phyloP scores from a whole-genome alignment of 2,329 filamentous ascomycete species.

The Cyphellophora europaea region DNA sequence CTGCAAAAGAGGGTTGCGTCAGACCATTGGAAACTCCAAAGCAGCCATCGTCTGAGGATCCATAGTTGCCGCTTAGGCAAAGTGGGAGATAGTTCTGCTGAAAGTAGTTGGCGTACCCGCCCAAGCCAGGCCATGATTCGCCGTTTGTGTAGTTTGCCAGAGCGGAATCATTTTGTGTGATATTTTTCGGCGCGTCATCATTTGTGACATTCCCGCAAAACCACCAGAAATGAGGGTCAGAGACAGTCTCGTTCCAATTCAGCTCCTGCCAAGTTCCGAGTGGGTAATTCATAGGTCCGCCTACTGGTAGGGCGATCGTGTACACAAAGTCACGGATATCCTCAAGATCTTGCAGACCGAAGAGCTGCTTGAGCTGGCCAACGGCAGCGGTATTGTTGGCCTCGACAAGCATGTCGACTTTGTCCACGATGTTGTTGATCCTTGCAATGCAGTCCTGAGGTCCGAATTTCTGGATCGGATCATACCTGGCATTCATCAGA shows the following conservation, averaged over 20 bases:
- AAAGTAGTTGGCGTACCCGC: constrained; percentile 44
- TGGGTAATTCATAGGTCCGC: constrained; percentile 40
- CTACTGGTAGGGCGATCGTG: constrained; percentile 39
- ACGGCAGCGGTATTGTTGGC: constrained; percentile 34
- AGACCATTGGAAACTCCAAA: constrained; percentile 24
- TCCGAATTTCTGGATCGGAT: constrained; percentile 40
- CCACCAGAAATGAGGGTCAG: constrained; percentile 39
- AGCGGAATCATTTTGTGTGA: constrained; percentile 35
- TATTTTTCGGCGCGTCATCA: constrained; percentile 31
- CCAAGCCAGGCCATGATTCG: constrained; percentile 41
- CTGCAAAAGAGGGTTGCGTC: not conserved
- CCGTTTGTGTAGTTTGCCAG: constrained; percentile 41
- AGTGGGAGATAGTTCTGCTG: constrained; percentile 23
- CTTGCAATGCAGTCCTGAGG: constrained; percentile 41
- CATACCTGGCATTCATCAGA: constrained; percentile 22
- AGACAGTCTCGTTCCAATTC: constrained; percentile 36
- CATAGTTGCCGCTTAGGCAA: not conserved
- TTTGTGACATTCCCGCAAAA: constrained; percentile 46
- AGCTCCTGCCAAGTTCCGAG: constrained; percentile 47
- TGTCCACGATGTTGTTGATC: constrained; percentile 40
- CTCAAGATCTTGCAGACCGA: constrained; percentile 33
- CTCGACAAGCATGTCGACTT: constrained; percentile 38
- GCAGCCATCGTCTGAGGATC: not conserved
- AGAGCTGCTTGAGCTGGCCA: constrained; percentile 30
- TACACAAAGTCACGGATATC: constrained; percentile 28